Conservation (phyloP, 495 filamentous ascomycete genomes). For the Aspergillus sclerotiicarbonarius region DNA sequence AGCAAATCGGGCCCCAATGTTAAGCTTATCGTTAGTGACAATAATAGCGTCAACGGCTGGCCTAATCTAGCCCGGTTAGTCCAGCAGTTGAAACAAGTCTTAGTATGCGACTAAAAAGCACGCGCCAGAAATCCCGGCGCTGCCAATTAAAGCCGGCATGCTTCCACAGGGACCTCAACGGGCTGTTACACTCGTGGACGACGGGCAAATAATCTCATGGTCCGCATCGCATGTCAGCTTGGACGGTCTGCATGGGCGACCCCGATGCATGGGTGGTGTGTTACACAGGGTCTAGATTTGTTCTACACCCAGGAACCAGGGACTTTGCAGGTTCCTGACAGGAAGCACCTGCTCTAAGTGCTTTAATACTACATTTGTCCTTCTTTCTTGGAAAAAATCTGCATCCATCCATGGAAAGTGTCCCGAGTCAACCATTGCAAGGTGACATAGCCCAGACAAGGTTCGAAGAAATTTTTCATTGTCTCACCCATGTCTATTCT, state of each 20-base stretch:
- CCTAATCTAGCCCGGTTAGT: background rate
- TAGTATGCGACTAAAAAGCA: background rate
- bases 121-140: background rate
- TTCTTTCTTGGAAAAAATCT: background rate
- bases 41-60: background rate
- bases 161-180: background rate
- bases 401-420: background rate
- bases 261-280: background rate
- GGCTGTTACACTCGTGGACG: constrained; percentile 6
- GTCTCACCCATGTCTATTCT: background rate
- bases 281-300: background rate
- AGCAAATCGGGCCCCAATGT: background rate
- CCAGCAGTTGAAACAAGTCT: background rate
- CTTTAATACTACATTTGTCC: background rate
- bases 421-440: background rate
- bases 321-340: background rate
- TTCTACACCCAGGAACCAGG: background rate
- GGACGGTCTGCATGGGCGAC: background rate
- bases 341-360: background rate
- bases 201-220: background rate
- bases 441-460: background rate
- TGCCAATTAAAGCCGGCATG: background rate
- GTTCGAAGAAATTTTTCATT: background rate
- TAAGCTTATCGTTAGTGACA: constrained; percentile 9
- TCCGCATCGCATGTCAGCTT: background rate